Percentiles rank a stretch among this genome's conserved stretches.
Conservation (phyloP, 768 basidiomycete genomes). For the Tylopilus intermedius region DNA sequence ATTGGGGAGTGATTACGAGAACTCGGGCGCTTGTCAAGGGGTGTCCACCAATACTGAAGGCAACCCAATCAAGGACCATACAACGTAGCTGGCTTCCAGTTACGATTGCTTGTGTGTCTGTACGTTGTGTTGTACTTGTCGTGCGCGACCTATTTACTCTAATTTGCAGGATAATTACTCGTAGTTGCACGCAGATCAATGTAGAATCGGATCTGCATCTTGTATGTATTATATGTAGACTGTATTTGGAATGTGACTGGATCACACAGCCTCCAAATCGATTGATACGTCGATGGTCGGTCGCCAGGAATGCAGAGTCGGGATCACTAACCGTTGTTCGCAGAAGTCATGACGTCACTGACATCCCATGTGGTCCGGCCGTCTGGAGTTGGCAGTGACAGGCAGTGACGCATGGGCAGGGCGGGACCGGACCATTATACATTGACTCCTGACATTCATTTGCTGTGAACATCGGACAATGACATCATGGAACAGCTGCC, state of each 20-base stretch:
- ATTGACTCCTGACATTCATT: too few relatives aligned
- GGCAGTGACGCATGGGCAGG: too few relatives aligned
- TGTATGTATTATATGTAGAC: neutral
- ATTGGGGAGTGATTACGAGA: slow-evolving; percentile 13
- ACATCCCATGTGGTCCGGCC: too few relatives aligned
- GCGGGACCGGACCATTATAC: neutral
- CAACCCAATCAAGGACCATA: neutral
- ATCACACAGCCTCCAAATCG: neutral
- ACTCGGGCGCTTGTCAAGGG: neutral
- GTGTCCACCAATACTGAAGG: neutral
- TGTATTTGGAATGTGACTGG: neutral
- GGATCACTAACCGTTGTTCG: too few relatives aligned
- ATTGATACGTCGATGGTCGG: neutral
- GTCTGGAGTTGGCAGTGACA: too few relatives aligned
- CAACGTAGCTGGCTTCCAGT: neutral
- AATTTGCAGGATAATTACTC: neutral
- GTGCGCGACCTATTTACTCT: neutral
- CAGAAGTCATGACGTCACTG: too few relatives aligned
- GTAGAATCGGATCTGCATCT: neutral
- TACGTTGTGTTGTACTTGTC: neutral
- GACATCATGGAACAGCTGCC: too few relatives aligned
- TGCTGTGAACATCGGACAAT: too few relatives aligned
- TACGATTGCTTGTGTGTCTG: neutral
- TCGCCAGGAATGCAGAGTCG: neutral
- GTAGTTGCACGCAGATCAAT: neutral